Base-by-base conservation (phyloP, 2,329 filamentous ascomycete genomes). In the Curvularia sp. region DNA sequence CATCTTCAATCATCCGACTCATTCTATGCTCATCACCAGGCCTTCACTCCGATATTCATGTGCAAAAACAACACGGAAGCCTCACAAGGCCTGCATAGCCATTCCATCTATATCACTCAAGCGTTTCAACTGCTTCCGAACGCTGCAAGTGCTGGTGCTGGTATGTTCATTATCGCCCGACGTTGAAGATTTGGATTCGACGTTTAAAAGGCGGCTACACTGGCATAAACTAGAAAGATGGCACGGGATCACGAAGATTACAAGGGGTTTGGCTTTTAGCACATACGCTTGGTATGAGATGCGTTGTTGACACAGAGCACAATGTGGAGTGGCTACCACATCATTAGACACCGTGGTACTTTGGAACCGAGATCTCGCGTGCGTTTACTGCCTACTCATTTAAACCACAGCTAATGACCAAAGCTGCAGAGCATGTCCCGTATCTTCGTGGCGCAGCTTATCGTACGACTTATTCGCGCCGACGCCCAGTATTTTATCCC, bases 401-500 rank as follows among this genome's bases (percentile, higher is more conserved):
- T 28, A 25, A 8, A 15, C 10, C 13, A 43, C 21, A 42, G 7
- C 15, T 39, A 28, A 56, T 42, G 10, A 56, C 25, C 2, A 25
- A 15, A 34, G 32, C 19, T 46, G 48, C 15, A 46, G 9, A 25
- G 32, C 13, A 34, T 46, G 45, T 49, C 42, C 43, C 43, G 34
- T 28, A 23, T 53, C 34, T 19, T 38, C 19, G 49, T 21, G 43
- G 49, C 43, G 43, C 43, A 41, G 55, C 36, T 43, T 8, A 43
- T 53, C 19, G 43, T 47, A 41, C 21, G 18, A 56, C 48, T 12
- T 34, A 30, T 30, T 15, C 23, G 27, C 19, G 32, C 41, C 23
- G 30, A 15, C 36, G 12, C 19, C 32, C 39, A n/a, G 9, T 3
- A 9, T 27, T 18, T 19, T 34, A n/a, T 15, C 27, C 19, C 18